phyloP scores from a whole-genome alignment of 164 flowering plant genomes.

The Vitis cinerea region DNA sequence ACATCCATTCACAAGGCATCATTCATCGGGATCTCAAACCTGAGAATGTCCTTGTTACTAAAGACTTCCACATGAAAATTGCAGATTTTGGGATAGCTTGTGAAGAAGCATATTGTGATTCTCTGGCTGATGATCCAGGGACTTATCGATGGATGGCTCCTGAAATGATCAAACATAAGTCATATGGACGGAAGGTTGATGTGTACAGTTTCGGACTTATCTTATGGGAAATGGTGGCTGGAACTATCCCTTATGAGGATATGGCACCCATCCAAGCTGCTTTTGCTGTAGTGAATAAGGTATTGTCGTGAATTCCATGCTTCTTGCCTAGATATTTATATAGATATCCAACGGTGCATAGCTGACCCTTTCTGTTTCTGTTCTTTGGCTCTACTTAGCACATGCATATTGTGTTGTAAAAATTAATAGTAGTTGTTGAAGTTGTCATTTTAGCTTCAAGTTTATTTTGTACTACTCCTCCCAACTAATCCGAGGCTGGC shows the following conservation, averaged over 20 bases:
- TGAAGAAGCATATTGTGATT: constrained; percentile 72
- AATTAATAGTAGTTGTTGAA: no score
- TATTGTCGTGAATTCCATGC: constrained; percentile 14
- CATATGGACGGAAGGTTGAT: constrained; percentile 78
- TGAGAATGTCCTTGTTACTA: constrained; percentile 76
- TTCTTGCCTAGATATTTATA: neutral
- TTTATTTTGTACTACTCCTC: no score
- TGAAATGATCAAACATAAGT: constrained; percentile 80
- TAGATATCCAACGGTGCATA: no score
- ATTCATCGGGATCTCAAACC: constrained; percentile 77
- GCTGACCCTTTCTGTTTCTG: no score
- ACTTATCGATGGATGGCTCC: constrained; percentile 99
- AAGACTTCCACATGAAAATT: constrained; percentile 64
- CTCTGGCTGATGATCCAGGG: constrained; percentile 79
- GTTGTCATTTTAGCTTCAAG: no score
- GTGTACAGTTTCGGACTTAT: constrained; percentile 92
- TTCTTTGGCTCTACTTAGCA: no score
- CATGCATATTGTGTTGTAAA: no score
- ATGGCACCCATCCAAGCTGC: constrained; percentile 94
- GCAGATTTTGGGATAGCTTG: constrained; percentile 97
- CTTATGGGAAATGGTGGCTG: constrained; percentile 88
- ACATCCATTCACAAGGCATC: constrained; percentile 82
- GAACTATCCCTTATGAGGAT: constrained; percentile 77
- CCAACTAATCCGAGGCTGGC: no score
- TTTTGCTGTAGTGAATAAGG: constrained; percentile 89